These are phyloP conservation scores for Apophysomyces sp. DNA, from an alignment of 371 early-diverging fungal genomes.

Conservation along the genomic window DNA sequence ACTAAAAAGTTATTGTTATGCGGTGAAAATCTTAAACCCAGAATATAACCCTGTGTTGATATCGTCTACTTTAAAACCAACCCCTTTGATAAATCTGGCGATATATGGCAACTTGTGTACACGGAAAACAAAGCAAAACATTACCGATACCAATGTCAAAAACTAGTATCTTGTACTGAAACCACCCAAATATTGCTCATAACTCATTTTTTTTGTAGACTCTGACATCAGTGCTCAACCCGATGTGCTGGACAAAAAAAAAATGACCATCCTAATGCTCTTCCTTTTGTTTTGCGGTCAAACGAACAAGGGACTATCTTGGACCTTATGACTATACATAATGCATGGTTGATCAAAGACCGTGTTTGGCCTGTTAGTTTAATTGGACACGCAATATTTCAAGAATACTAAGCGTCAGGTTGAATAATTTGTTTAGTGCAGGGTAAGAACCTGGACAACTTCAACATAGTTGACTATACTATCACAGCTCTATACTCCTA, in stretches of 20 bases:
- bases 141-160: neutral
- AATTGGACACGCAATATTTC: too few relatives aligned
- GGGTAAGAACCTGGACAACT: too few relatives aligned
- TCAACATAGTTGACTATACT: too few relatives aligned
- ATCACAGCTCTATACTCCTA: too few relatives aligned
- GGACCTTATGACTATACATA: neutral
- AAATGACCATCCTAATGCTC: neutral
- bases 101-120: neutral
- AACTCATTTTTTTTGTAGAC: neutral
- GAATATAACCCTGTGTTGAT: neutral
- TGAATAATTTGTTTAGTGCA: too few relatives aligned
- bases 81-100: neutral
- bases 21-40: neutral
- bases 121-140: neutral
- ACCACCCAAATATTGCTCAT: too few relatives aligned
- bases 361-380: neutral
- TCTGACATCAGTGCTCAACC: neutral
- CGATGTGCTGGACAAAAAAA: neutral
- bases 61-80: neutral
- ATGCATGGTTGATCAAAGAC: neutral
- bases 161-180: too few relatives aligned
- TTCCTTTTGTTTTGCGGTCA: too few relatives aligned
- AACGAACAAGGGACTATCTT: neutral
- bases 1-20: neutral
- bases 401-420: too few relatives aligned